phyloP scores from a whole-genome alignment of 2,329 filamentous ascomycete genomes.

The Hirsutella minnesotensis region DNA sequence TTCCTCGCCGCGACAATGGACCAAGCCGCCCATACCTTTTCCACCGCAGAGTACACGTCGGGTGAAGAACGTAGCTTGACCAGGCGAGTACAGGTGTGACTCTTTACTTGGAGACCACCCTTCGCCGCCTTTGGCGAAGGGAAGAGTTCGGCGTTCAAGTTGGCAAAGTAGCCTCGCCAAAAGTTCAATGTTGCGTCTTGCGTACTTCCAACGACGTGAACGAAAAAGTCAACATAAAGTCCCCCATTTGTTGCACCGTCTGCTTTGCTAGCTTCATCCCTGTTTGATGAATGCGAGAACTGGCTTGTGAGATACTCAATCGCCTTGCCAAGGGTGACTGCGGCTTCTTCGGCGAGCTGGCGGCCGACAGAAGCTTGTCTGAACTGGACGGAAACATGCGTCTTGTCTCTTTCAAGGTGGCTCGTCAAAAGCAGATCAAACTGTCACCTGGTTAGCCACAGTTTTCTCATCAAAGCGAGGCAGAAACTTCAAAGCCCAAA shows the following conservation, averaged over 20 bases:
- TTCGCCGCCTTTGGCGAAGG: not conserved
- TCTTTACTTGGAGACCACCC: not conserved
- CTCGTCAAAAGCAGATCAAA: conserved; percentile 2
- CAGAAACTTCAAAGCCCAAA: no score
- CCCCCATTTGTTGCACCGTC: no score
- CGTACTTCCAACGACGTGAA: not conserved
- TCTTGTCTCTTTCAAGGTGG: not conserved
- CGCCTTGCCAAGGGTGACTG: not conserved
- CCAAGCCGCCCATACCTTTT: conserved; percentile 10
- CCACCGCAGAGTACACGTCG: not conserved
- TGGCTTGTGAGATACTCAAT: not conserved
- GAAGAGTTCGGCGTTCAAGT: not conserved
- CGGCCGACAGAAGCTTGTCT: conserved; percentile 1
- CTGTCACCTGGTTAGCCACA: not conserved
- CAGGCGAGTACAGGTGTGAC: not conserved
- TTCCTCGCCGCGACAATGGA: conserved; percentile 22
- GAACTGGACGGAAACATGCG: conserved; percentile 1
- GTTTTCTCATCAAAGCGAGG: no score
- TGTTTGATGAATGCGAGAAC: not conserved
- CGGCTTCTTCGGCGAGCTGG: not conserved
- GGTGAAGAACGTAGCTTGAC: no score
- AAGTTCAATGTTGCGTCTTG: not conserved
- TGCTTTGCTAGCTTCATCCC: no score
- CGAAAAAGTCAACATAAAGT: conserved; percentile 2
- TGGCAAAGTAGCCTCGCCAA: conserved; percentile 2